Evolutionary conservation across 352 stramenopile genomes (phyloP), one percentile per base, ranked within the genome.

Genomic region (Albugo laibachii): DNA sequence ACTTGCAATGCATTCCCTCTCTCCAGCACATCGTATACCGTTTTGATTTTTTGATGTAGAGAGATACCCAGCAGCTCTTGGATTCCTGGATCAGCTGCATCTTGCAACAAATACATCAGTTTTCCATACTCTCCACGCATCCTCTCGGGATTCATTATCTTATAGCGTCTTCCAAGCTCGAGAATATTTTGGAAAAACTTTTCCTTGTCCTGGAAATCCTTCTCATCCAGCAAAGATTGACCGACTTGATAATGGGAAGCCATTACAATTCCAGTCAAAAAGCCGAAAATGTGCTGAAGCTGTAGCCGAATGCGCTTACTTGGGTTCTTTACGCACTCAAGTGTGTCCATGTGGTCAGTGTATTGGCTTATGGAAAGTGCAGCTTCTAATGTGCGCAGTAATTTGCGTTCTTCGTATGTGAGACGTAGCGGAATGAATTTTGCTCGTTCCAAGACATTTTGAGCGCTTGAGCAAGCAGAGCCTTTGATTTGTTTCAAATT

Each of bases 131-230:
- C 88, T 38, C 82, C 83, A 18, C 92, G 76, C 89, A 98, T 96
- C 60, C 96, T 97, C 66, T 98, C 92, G 5, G 93, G 93, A 67
- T 98, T 98, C 87, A 97, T 97, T 54, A 98, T 97, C 68, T 98
- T 98, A 68, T 98, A 96, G 34, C 93, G 74, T 37, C 93, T 66
- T 11, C 81, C 88, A 14, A 98, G 65, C 62, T 98, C 93, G 54
- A 98, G 96, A 36, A 88, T 68, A 45, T 86, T 74, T 41, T 87
- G 82, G 48, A 94, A 95, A 21, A 96, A 92, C 15, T 65, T 61
- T 42, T 80, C 68, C 53, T 94, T 78, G 35, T 94, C 71, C 14
- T 57, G 65, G 54, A 95, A 95, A 38, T 88, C 91, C 56, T 89
- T 93, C 34, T 95, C 73, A 11, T 88, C 69, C 14, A 95, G 58